These are phyloP conservation scores for Aureobasidium musti DNA, from an alignment of 2,329 filamentous ascomycete species.

Conservation along the genomic window DNA sequence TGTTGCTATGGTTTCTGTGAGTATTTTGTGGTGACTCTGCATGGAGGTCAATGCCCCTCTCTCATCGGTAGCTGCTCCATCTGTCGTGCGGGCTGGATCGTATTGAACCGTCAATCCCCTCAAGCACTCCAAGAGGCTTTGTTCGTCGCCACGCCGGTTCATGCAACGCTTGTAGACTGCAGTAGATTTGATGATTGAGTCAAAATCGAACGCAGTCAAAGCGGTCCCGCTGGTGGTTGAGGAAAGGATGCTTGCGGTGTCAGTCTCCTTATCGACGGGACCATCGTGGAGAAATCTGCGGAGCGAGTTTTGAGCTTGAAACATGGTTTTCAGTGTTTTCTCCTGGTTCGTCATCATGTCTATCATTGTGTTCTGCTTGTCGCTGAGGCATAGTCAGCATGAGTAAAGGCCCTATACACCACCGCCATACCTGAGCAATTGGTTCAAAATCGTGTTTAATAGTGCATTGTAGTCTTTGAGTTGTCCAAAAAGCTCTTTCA, in stretches of 20 bases:
- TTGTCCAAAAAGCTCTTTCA: neutral
- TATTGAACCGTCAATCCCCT: too few species aligned
- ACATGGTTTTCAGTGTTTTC: neutral
- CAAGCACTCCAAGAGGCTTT: too few species aligned
- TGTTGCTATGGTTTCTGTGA: too few species aligned
- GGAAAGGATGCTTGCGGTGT: neutral
- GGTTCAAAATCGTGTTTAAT: neutral
- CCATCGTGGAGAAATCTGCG: neutral
- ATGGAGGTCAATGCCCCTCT: too few species aligned
- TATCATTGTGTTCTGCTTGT: neutral
- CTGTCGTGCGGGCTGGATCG: too few species aligned
- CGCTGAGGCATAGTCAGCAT: neutral
- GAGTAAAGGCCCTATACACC: neutral
- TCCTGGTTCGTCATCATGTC: neutral
- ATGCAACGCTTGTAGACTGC: too few species aligned
- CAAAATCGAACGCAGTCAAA: too few species aligned
- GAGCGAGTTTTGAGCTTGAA: neutral
- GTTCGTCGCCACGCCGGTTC: too few species aligned
- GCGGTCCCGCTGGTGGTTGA: too few species aligned
- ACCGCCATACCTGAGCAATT: neutral
- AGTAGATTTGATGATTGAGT: too few species aligned
- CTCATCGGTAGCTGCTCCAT: too few species aligned
- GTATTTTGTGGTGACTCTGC: too few species aligned
- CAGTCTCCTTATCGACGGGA: neutral
- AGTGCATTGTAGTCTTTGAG: neutral